A percentile compares a stretch with the other conserved stretches of the same genome.
These are phyloP conservation scores for Neotropicomus parvogracilis DNA, from an alignment of 1,284 basidiomycete species.

Conservation along the genomic window DNA sequence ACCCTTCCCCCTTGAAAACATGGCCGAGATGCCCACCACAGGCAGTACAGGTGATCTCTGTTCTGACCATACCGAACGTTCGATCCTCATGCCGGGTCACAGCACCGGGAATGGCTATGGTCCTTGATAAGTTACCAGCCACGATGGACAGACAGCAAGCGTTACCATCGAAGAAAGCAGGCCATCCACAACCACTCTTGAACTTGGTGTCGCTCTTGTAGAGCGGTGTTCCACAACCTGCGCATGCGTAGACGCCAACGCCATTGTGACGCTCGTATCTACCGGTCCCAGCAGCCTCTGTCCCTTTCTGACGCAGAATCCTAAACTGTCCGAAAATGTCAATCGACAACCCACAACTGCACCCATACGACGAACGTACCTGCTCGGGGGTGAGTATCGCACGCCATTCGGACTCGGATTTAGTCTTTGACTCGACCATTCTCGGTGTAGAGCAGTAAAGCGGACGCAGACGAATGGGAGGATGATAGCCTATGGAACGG, in stretches of 20 bases:
- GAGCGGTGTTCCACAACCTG: constrained; percentile 66
- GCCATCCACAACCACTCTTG: constrained; percentile 93
- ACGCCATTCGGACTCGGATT: constrained; percentile 83
- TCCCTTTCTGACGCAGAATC: constrained; percentile 83
- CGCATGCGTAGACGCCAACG: constrained; percentile 71
- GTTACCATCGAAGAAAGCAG: constrained; percentile 90
- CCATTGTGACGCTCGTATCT: constrained; percentile 70
- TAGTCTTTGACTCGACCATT: constrained; percentile 36
- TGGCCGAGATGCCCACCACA: constrained; percentile 93
- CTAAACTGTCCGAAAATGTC: constrained; percentile 58
- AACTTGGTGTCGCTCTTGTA: constrained; percentile 92
- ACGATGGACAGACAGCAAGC: background rate
- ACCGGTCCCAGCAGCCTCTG: constrained; percentile 75
- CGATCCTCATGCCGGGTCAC: constrained; percentile 71
- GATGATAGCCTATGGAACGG: background rate
- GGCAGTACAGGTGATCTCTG: constrained; percentile 76
- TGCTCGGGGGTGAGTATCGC: constrained; percentile 81
- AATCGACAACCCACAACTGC: background rate
- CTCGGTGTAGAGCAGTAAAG: constrained; percentile 6
- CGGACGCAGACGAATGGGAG: background rate
- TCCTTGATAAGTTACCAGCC: constrained; percentile 9
- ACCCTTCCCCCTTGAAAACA: constrained; percentile 90
- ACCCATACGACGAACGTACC: constrained; percentile 40
- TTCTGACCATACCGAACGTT: constrained; percentile 55
- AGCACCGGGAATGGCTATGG: constrained; percentile 81